Conservation (phyloP, 257 asterid species). For the Perilla frutescens region DNA sequence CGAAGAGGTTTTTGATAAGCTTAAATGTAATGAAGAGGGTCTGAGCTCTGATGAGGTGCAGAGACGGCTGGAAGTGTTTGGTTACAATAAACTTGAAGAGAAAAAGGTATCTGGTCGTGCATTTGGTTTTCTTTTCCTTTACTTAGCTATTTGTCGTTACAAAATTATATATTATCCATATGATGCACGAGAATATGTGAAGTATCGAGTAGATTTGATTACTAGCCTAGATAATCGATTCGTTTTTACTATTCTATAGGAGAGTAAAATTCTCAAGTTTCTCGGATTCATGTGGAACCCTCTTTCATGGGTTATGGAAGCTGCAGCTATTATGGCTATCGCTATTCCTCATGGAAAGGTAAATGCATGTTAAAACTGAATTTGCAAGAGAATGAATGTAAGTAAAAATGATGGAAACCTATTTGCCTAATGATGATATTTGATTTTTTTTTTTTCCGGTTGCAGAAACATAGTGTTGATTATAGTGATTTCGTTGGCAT, state of each 20-base stretch:
- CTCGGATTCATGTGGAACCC: slow-evolving; percentile 89
- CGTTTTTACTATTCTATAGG: slow-evolving; percentile 40
- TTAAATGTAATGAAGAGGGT: slow-evolving; percentile 60
- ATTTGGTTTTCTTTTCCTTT: no score
- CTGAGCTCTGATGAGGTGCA: slow-evolving; percentile 51
- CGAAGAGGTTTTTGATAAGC: slow-evolving; percentile 61
- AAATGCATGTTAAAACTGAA: not conserved
- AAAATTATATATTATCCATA: no score
- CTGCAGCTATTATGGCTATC: slow-evolving; percentile 79
- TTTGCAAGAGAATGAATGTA: not conserved
- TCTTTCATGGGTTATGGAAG: slow-evolving; percentile 81
- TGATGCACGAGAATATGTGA: no score
- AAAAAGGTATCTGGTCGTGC: slow-evolving; percentile 45
- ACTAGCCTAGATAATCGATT: not conserved
- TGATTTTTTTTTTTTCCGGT: not conserved
- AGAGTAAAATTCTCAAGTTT: slow-evolving; percentile 66
- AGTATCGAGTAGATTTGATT: not conserved
- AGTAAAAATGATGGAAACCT: not conserved
- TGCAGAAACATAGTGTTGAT: slow-evolving; percentile 43
- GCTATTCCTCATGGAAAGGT: slow-evolving; percentile 69
- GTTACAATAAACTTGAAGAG: slow-evolving; percentile 77
- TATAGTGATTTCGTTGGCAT: slow-evolving; percentile 62
- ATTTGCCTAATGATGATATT: not conserved
- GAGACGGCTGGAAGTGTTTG: slow-evolving; percentile 52
- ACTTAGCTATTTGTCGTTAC: no score